Conservation (phyloP, 2,329 filamentous ascomycete genomes). For the Hypomyces perniciosus region DNA sequence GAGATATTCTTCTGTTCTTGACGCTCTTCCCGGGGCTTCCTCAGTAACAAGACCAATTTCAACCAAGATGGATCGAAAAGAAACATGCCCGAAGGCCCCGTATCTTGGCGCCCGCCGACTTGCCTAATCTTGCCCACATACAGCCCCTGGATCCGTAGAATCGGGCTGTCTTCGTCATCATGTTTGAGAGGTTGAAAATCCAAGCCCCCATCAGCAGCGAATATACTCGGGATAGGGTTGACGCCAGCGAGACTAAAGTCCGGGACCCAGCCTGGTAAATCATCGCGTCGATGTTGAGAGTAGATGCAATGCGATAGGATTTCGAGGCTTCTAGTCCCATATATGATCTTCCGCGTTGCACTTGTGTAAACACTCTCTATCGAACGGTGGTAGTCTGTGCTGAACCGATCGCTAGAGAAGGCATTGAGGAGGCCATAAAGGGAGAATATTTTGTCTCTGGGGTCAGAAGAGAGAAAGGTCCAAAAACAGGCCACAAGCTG, state of each 20-base stretch:
- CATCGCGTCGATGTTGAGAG: constrained; percentile 2
- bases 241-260: constrained; percentile 19
- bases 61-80: constrained; percentile 20
- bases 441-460: constrained; percentile 22
- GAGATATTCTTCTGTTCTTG: constrained; percentile 5
- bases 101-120: constrained; percentile 13
- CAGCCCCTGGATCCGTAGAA: constrained; percentile 12
- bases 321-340: constrained; percentile 13
- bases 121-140: constrained; percentile 14
- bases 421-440: constrained; percentile 20
- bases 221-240: constrained; percentile 16
- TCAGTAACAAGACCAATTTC: constrained; percentile 16
- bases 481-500: constrained; percentile 18
- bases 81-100: constrained; percentile 15
- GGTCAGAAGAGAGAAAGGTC: constrained; percentile 21
- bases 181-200: constrained; percentile 6
- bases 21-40: not conserved
- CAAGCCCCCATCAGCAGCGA: constrained; percentile 18
- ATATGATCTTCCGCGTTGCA: constrained; percentile 18
- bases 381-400: constrained; percentile 19
- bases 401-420: constrained; percentile 12
- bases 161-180: not conserved
- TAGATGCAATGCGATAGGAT: constrained; percentile 16
- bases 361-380: constrained; percentile 17
- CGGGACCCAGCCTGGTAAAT: constrained; percentile 21